Base-by-base conservation (phyloP, 768 basidiomycete species). In the Auricularia cornea region DNA sequence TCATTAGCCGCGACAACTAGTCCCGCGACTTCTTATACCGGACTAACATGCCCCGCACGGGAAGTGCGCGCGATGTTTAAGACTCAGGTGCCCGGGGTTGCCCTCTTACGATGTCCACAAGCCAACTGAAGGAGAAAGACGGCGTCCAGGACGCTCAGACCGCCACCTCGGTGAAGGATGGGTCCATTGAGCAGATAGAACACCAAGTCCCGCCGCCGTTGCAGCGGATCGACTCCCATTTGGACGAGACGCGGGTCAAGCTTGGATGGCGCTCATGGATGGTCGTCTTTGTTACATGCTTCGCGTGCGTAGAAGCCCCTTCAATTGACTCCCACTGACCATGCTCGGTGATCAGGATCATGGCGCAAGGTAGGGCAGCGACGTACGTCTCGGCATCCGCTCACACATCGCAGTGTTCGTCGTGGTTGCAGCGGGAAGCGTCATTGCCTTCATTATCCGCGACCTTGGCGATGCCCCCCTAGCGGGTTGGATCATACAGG, bases 181-280 rank as follows among this genome's bases (percentile, higher is more conserved):
- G 35, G 10, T 38, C 35, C 8, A 38, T 38, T 38, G 35, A 38
- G 35, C 35, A 38, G 35, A 38, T 38, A 38, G 35, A 38, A 38
- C 35, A 38, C 35, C 35, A 48, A 48, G 23, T 6, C 44, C 20
- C 44, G 10, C 16, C 44, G 44, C 44, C 44, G 44, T 20, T 48
- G 44, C 20, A 18, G 44, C 44, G 44, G 20, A 48, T 23, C 11
- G 44, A 48, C 20, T 48, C 44, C 5, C 23, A 48, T 23, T 23
- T 48, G 16, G 44, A 48, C 44, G 44, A 48, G 20, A 20, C 44
- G 10, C 44, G 23, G 5, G 61, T 62, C 61, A 52, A 48, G 29
- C 61, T 62, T n/a, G 61, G 61, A 23, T 62, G 61, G 61, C 61
- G 61, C 29, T 62, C 61, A 5, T 62, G 61, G 61, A 32, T 62